These are phyloP conservation scores for Mucuna pruriens DNA, from an alignment of 306 rosid genomes.

Conservation along the genomic window DNA sequence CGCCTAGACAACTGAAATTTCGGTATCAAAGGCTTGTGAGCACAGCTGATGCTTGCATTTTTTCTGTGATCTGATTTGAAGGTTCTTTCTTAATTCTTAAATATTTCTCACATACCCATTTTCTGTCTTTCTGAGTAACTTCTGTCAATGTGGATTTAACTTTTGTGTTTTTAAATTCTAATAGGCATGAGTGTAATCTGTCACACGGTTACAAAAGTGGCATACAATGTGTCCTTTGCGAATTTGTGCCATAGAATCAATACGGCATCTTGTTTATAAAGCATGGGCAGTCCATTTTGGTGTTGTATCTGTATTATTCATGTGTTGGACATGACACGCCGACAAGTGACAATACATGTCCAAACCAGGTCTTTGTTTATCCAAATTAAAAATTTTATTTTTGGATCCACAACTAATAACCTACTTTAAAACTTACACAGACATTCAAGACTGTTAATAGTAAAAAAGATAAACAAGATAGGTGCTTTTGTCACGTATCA, in stretches of 20 bases:
- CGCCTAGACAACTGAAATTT: not conserved
- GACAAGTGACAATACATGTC: not conserved
- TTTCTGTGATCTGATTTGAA: not conserved
- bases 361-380: not conserved
- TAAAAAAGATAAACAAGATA: not conserved
- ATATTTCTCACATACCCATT: not conserved
- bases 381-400: not conserved
- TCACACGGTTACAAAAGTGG: constrained; percentile 6
- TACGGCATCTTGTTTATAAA: not conserved
- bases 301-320: not conserved
- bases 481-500: not conserved
- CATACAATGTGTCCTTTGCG: not conserved
- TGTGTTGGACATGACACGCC: not conserved
- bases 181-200: not conserved
- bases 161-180: not conserved
- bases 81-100: not conserved
- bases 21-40: not conserved
- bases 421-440: not conserved
- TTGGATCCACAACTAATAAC: not conserved
- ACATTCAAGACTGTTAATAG: not conserved
- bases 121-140: not conserved
- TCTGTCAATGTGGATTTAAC: constrained; percentile 3
- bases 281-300: not conserved
- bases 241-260: not conserved
- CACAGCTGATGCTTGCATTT: not conserved